Evolutionary conservation across 805 yeast genomes (phyloP), one percentile per base, ranked within the genome.

Genomic region (Pichia pseudocactophila): DNA sequence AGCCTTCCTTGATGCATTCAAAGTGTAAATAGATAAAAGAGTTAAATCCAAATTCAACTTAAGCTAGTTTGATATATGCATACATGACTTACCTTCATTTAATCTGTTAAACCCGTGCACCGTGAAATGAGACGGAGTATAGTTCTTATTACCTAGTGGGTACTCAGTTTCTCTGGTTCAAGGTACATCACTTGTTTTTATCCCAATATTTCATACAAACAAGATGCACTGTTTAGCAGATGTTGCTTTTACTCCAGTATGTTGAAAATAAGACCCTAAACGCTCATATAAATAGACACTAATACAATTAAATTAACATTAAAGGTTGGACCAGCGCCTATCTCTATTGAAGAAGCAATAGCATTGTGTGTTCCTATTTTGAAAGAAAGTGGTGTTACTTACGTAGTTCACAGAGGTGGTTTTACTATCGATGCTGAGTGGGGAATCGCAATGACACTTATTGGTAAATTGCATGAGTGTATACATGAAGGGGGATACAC

Each of bases 391-490:
- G 79, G 74, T 2, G 64, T 87, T 40, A 68, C 77, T 37, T 77
- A 82, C 47, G 76, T 84, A 2, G 66, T 87, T 45, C 96, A 87
- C 62, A 82, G 90, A 50, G 96, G 96, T 2, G 96, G 96, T 2
- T 87, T 95, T 11, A 87, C 96, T 1, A 48, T 56, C 43, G 82
- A 82, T 52, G 96, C 96, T 1, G 88, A 87, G 13, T 87, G 95
- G 95, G 77, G 78, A 52, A 86, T 80, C 41, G 96, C 87, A 2
- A 81, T 79, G 76, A 74, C 69, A 28, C 61, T 84, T 41, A 81
- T 87, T 51, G 95, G 95, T 7, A 72, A 76, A 50, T 64, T 85
- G 51, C 96, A 87, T 55, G 78, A 80, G 53, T 66, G 66, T 36
- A 71, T 84, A 41, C 96, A 87, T 55, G 69, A 69, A 4, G 67